phyloP scores from a whole-genome alignment of 345 rosid genomes.

The Clausena lansium region DNA sequence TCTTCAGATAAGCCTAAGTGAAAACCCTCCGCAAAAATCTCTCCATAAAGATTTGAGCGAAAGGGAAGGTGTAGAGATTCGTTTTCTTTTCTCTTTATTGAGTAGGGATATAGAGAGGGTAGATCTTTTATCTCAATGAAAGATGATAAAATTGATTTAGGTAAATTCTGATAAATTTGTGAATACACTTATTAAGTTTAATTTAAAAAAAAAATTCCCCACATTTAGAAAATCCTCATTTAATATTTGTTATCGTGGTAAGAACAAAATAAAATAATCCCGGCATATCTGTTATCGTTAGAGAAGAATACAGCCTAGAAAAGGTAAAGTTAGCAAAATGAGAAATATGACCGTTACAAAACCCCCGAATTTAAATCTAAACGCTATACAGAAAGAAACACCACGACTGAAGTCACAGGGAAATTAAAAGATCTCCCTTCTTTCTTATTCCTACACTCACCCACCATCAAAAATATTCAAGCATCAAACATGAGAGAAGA shows the following conservation, averaged over 20 bases:
- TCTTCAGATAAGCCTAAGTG: too few relatives aligned
- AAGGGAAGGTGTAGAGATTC: too few relatives aligned
- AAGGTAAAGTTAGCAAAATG: neutral
- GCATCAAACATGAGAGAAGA: constrained; percentile 32
- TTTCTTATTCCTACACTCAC: neutral
- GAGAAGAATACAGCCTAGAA: constrained; percentile 13
- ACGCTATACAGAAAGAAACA: neutral
- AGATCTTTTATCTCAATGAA: too few relatives aligned
- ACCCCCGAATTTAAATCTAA: constrained; percentile 21
- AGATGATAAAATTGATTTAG: too few relatives aligned
- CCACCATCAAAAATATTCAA: neutral
- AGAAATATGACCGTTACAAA: constrained; percentile 58
- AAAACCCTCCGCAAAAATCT: too few relatives aligned
- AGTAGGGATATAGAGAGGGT: too few relatives aligned
- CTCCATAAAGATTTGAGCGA: too few relatives aligned
- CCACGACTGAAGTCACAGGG: neutral
- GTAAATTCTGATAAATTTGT: too few relatives aligned
- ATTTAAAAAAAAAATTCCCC: too few relatives aligned
- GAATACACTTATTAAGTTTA: too few relatives aligned
- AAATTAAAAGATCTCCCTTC: neutral
- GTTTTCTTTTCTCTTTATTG: too few relatives aligned
- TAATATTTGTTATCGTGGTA: neutral
- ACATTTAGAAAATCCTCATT: neutral
- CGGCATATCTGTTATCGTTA: constrained; percentile 37
- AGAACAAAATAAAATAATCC: neutral